Evolutionary conservation across 208 protist genomes (phyloP).

Genomic region (Acanthamoeba triangularis): DNA sequence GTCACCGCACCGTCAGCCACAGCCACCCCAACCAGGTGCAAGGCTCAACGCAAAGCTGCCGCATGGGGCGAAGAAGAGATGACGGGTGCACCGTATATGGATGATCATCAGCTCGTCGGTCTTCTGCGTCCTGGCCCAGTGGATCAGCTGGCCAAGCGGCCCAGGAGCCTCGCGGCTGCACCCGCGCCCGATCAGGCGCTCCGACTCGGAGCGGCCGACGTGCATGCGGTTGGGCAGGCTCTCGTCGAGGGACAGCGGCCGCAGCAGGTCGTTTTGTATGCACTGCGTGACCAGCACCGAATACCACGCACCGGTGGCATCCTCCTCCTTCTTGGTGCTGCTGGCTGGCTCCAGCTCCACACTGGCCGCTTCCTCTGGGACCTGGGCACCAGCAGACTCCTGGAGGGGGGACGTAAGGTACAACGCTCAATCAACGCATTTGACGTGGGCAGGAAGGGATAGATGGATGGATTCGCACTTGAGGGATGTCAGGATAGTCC

Average conservation of each 20-base stretch:
- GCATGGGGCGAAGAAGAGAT: no score
- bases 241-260: neutral
- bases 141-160: constrained; percentile 33
- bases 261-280: constrained; percentile 59
- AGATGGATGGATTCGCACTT: no score
- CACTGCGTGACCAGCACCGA: constrained; percentile 58
- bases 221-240: constrained; percentile 64
- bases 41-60: no score
- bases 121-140: constrained; percentile 27
- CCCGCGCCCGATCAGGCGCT: constrained; percentile 45
- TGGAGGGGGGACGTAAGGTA: no score
- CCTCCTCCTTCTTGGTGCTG: neutral
- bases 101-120: constrained; percentile 63
- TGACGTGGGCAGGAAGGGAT: no score
- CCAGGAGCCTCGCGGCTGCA: neutral
- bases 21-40: no score
- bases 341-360: no score
- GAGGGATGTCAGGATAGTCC: no score
- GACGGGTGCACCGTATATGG: constrained; percentile 36
- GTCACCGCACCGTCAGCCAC: neutral
- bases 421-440: no score
- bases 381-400: no score
- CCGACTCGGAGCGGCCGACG: constrained; percentile 30
- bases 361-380: no score
- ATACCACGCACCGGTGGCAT: neutral